Base-by-base conservation (phyloP, 352 stramenopile genomes). In the Hyphochytrium catenoides region DNA sequence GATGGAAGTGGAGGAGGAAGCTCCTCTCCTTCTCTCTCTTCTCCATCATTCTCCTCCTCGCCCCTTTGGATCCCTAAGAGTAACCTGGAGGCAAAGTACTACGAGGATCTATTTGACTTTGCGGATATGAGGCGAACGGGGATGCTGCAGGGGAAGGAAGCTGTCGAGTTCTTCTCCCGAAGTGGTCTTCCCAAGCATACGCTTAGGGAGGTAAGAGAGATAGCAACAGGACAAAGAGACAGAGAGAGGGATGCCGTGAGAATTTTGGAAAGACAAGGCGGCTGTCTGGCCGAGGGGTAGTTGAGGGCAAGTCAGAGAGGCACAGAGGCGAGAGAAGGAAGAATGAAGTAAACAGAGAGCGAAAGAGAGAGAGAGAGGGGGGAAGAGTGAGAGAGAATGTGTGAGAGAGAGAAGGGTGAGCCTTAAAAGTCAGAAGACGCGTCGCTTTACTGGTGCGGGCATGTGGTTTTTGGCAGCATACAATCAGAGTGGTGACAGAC, bases 111-210 rank as follows among this genome's bases (percentile, higher is more conserved):
- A 18, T 95, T 95, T 47, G 30, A 52, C 5, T 38, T 59, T n/a
- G 79, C 79, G n/a, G 84, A 93, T 47, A 62, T 74, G 8, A 56
- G 83, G 43, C 49, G 59, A 11, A 55, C 56, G 26, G 71, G 82
- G 20, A 56, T 62, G 8, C 85, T 95, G 44, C 66, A 63, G 8
- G 84, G 84, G 4, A 61, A 56, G 3, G 62, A 77, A 20, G 84
- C 84, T 3, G 84, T 95, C 7, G 55, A 65, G 38, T 94, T 95
- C 51, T 90, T 95, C 46, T 74, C 69, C 18, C 60, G 68, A 0
- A 93, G 79, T 12, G 79, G 83, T 30, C 46, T 94, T 4, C 75
- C 90, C 37, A 76, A 93, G 34, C 31, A 43, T 15, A 48, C 67
- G 26, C 38, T 84, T 26, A 57, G 70, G 4, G 67, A 84, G 53